Evolutionary conservation across 257 asterid genomes (phyloP), one percentile per base, ranked within the genome.

Genomic region (Solanum lycopersicoides): DNA sequence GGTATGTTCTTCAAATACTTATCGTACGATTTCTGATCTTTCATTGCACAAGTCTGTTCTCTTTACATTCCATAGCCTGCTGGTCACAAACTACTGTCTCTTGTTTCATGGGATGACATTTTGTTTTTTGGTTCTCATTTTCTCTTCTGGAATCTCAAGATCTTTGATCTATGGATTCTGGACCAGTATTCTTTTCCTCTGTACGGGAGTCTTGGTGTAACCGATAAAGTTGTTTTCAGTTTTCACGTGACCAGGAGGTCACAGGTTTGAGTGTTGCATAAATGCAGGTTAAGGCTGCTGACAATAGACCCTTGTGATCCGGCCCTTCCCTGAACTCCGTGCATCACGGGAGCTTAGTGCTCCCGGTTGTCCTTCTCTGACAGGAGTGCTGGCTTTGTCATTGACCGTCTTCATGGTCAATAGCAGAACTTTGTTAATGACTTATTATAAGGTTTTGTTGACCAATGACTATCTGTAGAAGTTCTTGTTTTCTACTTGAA

Each of bases 321-420:
- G 18, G 9, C 2, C 18, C 34, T 25, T 65, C 0, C 0, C 9
- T 0, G 18, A 3, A 65, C 1, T 25, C 0, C 9, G 34, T 65
- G 72, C 32, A n/a, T 65, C 1, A 2, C 18, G 72, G 18, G 15
- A 65, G 34, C 34, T n/a, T 65, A 65, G 18, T 65, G 72, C 34
- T 12, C 32, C 0, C 0, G 71, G 15, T 0, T 4, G 72, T 1
- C 16, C 59, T 45, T 45, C 12, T 16, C 32, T 32, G 71, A 50
- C 85, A 82, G n/a, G 85, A 82, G 71, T 82, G 45, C 8, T 50
- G 39, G 47, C 85, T 20, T 50, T 82, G 69, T 53, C 85, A 50
- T 53, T 34, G 71, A 82, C 69, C 7, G 44, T 18, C 71, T 18
- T 37, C 1, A 7, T 3, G 21, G 85, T 82, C 45, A 30, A 50